Base-by-base conservation (phyloP, 805 yeast species). In the Peterozyma toletana region DNA sequence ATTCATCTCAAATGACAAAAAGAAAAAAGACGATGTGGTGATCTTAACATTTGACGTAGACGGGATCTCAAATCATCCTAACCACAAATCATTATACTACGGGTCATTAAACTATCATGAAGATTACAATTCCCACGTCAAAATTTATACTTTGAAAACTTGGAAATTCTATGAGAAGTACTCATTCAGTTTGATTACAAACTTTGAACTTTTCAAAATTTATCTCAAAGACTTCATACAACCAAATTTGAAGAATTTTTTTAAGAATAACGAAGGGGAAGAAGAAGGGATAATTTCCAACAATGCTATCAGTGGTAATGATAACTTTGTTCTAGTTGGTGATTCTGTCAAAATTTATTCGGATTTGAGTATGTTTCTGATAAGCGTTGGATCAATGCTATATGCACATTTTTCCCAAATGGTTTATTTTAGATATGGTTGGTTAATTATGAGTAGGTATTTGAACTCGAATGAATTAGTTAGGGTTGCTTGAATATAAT, bases 401-500 rank as follows among this genome's bases (percentile, higher is more conserved):
- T 71, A 71, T 50, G 95, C 85, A 2, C 98, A 93, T 63, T 70
- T 71, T 49, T 79, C 95, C 2, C 99, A 93, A 60, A 86, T 93
- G 86, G 90, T 84, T 9, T 91, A 97, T 97, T 93, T 83, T 60
- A 72, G 99, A 51, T 86, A 85, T 67, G 82, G 88, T 1, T 93
- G 97, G 96, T 68, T 93, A 57, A 46, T 76, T 5, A 62, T 81
- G 13, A 83, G 96, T 47, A 70, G 90, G 48, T 91, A 88, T 62
- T 76, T 86, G 69, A 79, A 81, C 37, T 75, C 76, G 41, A 90
- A 91, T 61, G 89, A 86, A 54, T 66, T 86, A 50, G 64, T 69
- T 35, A 45, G 50, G 21, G 54, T 52, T 35, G 44, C 37, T 46
- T 34, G 43, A n/a, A 18, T 35, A 39, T 13, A 10, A 11, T 13